Evolutionary conservation across 345 rosid genomes (phyloP), one percentile per base, ranked within the genome.

Genomic region (Ricinus communis): DNA sequence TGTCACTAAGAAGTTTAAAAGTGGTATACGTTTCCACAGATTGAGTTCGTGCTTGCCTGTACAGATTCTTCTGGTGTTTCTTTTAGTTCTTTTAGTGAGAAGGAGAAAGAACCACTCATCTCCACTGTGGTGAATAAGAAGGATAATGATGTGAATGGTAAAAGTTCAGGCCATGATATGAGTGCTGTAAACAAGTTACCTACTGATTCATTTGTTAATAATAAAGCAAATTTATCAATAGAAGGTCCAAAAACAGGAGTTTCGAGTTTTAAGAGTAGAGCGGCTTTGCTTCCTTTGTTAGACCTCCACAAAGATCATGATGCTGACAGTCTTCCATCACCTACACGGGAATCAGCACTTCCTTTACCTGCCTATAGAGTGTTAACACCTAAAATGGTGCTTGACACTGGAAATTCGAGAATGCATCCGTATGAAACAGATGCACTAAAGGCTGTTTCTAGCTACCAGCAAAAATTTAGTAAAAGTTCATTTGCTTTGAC

Each of bases 241-340:
- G 91, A 90, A 82, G 79, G 69, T 65, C 62, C 75, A 2, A 87
- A 84, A 66, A 70, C 74, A 40, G 93, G 82, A 53, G 50, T 71
- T 36, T 68, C 81, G 55, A 73, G 66, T 64, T 61, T 78, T 50
- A 93, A 80, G 85, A 81, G 81, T 71, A 89, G 85, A 81, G 85
- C 79, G 24, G 52, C 71, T 63, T 62, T 81, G 79, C 85, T 85
- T 18, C 97, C 98, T 45, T 81, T 96, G 81, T 87, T 96, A 46
- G 98, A 96, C 83, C 97, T 93, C 73, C 96, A 93, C 71, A 93
- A 85, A 86, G 96, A 83, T 79, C 99, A 96, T 74, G 99, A 96
- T 73, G 88, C 73, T 47, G 96, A 96, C 82, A 91, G 93, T 72
- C 97, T 96, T 74, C 98, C 99, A 5, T 96, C 98, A 14, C 99